phyloP scores from a whole-genome alignment of 2,329 filamentous ascomycete species.

The Aspergillus ochraceus region DNA sequence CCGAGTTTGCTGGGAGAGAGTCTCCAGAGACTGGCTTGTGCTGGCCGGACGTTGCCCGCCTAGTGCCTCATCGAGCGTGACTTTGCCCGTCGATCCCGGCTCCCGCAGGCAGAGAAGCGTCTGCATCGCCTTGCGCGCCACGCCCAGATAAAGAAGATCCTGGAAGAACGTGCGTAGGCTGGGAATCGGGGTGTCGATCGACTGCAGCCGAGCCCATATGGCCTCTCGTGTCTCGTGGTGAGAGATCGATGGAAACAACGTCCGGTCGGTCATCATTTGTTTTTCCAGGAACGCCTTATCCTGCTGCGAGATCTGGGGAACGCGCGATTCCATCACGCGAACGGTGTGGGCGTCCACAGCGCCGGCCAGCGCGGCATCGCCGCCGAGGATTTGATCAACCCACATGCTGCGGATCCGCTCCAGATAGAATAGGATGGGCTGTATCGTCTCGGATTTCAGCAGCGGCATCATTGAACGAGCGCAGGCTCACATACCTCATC shows the following conservation, averaged over 20 bases:
- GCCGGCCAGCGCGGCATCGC: neutral
- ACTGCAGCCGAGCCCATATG: conserved; percentile 8
- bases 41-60: neutral
- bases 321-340: conserved; percentile 7
- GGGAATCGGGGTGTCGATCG: conserved; percentile 14
- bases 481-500: too few species aligned
- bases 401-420: conserved; percentile 9
- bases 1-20: neutral
- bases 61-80: conserved; percentile 12
- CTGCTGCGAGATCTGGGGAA: conserved; percentile 9
- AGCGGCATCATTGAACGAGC: too few species aligned
- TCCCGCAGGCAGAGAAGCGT: neutral
- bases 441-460: neutral
- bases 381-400: neutral
- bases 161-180: conserved; percentile 17
- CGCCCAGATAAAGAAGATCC: conserved; percentile 14
- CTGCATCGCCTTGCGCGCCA: conserved; percentile 9
- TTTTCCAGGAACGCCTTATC: conserved; percentile 1
- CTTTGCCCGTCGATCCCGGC: neutral
- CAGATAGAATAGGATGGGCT: conserved; percentile 16
- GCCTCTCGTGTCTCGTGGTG: neutral
- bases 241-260: neutral
- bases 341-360: conserved; percentile 10
- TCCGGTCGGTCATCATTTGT: neutral
- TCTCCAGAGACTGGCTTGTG: neutral